Percentiles rank a stretch among this genome's conserved stretches.
These are phyloP conservation scores for Paracamarosporium sp. DNA, from an alignment of 2,329 filamentous ascomycete genomes.

Conservation along the genomic window DNA sequence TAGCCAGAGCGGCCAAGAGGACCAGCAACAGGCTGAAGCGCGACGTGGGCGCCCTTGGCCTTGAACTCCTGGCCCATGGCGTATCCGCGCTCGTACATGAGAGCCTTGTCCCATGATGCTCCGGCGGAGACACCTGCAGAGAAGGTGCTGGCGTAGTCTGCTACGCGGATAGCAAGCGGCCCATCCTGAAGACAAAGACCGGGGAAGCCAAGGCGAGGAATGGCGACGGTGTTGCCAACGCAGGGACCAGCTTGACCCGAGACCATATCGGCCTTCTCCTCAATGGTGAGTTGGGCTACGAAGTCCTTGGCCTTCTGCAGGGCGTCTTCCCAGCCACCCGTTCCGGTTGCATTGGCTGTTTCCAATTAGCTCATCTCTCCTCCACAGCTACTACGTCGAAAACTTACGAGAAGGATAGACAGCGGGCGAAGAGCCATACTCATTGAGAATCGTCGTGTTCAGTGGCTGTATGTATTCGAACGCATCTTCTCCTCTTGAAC, in stretches of 20 bases:
- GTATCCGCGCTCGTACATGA: conserved; percentile 42
- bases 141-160: conserved; percentile 41
- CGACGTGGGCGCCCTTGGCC: conserved; percentile 48
- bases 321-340: conserved; percentile 41
- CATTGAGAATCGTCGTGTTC: conserved; percentile 36
- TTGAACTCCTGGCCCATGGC: conserved; percentile 41
- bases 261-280: conserved; percentile 45
- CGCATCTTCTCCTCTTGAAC: conserved; percentile 24
- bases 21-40: conserved; percentile 58
- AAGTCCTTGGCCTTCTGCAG: conserved; percentile 40
- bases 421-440: conserved; percentile 35
- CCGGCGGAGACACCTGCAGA: conserved; percentile 46
- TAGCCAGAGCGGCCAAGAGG: conserved; percentile 49
- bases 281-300: conserved; percentile 36
- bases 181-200: conserved; percentile 52
- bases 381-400: neutral
- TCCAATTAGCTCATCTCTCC: neutral
- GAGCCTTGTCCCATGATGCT: conserved; percentile 49
- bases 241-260: conserved; percentile 39
- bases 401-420: conserved; percentile 36
- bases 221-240: conserved; percentile 45
- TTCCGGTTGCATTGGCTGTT: conserved; percentile 34
- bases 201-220: conserved; percentile 46
- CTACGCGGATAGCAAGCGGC: conserved; percentile 41
- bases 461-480: conserved; percentile 38